Conservation (phyloP, 495 filamentous ascomycete species). For the Gamarada debralockiae region DNA sequence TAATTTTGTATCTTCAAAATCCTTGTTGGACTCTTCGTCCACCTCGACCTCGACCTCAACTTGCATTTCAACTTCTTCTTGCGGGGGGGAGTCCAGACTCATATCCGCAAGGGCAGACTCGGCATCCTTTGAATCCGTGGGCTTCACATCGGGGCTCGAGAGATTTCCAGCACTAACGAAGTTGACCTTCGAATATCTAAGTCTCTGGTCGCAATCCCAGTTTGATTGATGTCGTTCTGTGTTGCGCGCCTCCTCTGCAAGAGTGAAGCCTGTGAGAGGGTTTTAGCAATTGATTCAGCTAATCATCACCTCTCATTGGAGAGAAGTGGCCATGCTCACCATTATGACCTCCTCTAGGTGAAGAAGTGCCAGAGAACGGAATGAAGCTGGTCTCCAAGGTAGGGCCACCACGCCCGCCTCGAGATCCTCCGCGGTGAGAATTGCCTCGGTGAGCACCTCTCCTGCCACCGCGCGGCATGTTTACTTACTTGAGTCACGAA, state of each 20-base stretch:
- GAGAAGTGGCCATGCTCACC: neutral
- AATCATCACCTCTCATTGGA: neutral
- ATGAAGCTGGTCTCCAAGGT: constrained; percentile 2
- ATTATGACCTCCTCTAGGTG: neutral
- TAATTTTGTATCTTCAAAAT: neutral
- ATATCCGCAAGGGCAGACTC: constrained; percentile 21
- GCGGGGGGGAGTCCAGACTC: constrained; percentile 11
- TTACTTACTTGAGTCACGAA: neutral
- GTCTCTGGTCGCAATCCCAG: constrained; percentile 34
- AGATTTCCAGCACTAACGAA: constrained; percentile 73
- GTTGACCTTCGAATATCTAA: constrained; percentile 51
- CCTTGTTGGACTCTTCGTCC: no score
- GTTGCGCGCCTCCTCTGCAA: constrained; percentile 75
- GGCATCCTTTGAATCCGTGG: constrained; percentile 24
- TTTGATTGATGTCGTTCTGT: constrained; percentile 56
- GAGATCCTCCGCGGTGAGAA: neutral
- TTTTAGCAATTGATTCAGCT: neutral
- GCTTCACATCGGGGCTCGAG: constrained; percentile 32
- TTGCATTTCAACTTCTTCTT: neutral
- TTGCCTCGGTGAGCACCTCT: constrained; percentile 1
- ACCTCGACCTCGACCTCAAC: neutral
- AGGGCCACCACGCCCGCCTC: neutral
- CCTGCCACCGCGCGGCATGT: constrained; percentile 9
- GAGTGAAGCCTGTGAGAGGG: constrained; percentile 15
- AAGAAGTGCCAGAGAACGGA: constrained; percentile 3